Base-by-base conservation (phyloP, 306 rosid genomes). In the Inga oerstediana region DNA sequence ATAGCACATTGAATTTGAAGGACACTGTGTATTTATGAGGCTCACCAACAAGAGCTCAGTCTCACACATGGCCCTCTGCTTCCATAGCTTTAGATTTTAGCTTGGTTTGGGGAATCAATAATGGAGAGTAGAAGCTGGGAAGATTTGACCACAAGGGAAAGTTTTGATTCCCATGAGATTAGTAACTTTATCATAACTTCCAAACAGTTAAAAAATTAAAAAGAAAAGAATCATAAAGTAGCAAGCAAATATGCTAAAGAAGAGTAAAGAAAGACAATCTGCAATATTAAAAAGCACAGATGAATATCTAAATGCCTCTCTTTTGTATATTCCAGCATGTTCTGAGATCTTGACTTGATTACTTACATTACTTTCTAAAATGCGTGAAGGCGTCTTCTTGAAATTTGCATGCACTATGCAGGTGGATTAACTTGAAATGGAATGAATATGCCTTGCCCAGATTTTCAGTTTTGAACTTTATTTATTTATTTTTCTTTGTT, bases 31-130 rank as follows among this genome's bases (percentile, higher is more conserved):
- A 93, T 89, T 90, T 90, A 93, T 85, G 85, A 84, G 74, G 70
- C 87, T 87, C 85, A 72, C 87, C 88, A 67, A 76, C 70, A 74
- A 81, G 78, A 72, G 85, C 74, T 83, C 83, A 80, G 85, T 82
- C 86, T 46, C 84, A 81, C 91, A 82, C 91, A 86, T 89, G 91
- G 76, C 46, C 46, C 78, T 81, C 87, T 76, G 34, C 77, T 80
- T 86, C 75, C 80, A 81, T 76, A 83, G 81, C 80, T 78, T 82
- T 80, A 65, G 79, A 87, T 72, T 87, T 87, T 87, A 83, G 91
- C 87, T 72, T 74, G 43, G 45, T 71, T 41, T 56, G 49, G 89
- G 88, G 81, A 89, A 86, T 76, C 72, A 88, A 87, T 88, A 87
- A 88, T 86, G 88, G 85, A 83, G 62, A 19, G 13, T 70, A 72